Evolutionary conservation across 106 monocot genomes (phyloP), one percentile per base, ranked within the genome.

Genomic region (Hemerocallis citrina): DNA sequence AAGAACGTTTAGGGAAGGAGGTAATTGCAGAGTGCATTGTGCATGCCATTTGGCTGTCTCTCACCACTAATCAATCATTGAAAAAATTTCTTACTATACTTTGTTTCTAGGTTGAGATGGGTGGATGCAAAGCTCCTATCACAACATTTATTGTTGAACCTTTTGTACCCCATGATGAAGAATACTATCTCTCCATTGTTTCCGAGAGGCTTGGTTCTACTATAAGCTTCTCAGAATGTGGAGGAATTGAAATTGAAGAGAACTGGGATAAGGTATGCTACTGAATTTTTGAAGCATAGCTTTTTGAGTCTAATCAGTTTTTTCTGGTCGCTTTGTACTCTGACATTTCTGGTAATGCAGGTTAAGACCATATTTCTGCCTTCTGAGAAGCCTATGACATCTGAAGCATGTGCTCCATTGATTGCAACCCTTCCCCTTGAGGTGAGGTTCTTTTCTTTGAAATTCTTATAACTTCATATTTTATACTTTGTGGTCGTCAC

Each of bases 121-220:
- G 92, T 43, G 92, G 92, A 1, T 92, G 87, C 69, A 92, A 88
- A 62, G 92, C 88, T 48, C 92, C 92, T 0, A 88, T 92, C 38
- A 92, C 92, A 0, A 92, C 92, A 6, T 92, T 92, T 47, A 92
- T 92, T 14, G 74, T 92, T 19, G 92, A 92, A 72, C 88, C 92
- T 4, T 92, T 88, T 57, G 66, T 88, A 4, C 92, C 92, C 13
- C 92, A 88, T 47, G 84, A 84, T 9, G 73, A 88, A 43, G 88
- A 92, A 58, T 88, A 73, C 42, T 92, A 92, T 64, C 84, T 92
- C 29, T 78, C 75, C 2, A 81, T 92, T 12, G 74, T 92, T 7
- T 92, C 92, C 8, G 92, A 92, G 57, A 75, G 92, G 75, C 79
- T 92, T 28, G 92, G 92, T 10, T 81, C 71, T 74, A 84, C 74